Conservation (phyloP, 345 rosid genomes). For the rapeseed (Brassica napus) region Da-Ae NC_063436.1:15403001-15403500, state of each 20-base stretch:
- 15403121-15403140: not conserved
- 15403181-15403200: not conserved
- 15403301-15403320: conserved; percentile 7
- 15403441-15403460: not conserved
- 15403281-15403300: not conserved
- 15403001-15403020: not conserved
- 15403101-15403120: not conserved
- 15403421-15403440: not conserved
- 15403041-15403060: not conserved
- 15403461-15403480: not conserved
- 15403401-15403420: not conserved
- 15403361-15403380: not conserved
- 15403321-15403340: not conserved
- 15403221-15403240: not conserved
- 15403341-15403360: conserved; percentile 8
- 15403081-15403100: not conserved
- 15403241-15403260: not conserved
- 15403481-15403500: not conserved
- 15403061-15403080: conserved; percentile 4
- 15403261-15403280: not conserved
- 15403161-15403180: not conserved
- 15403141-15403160: not conserved
- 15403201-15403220: not conserved
- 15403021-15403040: not conserved
- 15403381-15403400: conserved; percentile 5